Conservation (phyloP, 176 grass and related monocot species). For the Phyllostachys edulis region DNA sequence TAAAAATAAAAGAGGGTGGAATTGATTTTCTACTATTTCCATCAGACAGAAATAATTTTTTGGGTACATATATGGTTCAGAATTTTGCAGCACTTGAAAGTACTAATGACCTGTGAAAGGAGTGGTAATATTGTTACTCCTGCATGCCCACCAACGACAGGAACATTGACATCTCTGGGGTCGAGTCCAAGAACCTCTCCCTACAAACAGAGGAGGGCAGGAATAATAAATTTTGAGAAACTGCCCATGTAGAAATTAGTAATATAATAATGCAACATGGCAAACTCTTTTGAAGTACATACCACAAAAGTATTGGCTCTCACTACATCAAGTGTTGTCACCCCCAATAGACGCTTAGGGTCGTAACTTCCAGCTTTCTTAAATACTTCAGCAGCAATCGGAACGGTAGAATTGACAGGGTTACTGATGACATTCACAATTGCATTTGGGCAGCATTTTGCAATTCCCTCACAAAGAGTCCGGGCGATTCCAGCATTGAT, state of each 20-base stretch:
- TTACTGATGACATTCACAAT: slow-evolving; percentile 95
- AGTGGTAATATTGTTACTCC: slow-evolving; percentile 87
- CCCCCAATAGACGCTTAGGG: slow-evolving; percentile 75
- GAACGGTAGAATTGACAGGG: slow-evolving; percentile 88
- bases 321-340: slow-evolving; percentile 90
- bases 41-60: not conserved
- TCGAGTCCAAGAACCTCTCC: slow-evolving; percentile 82
- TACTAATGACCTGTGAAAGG: slow-evolving; percentile 64
- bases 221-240: slow-evolving; percentile 16
- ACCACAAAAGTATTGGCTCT: slow-evolving; percentile 99
- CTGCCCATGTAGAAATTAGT: not conserved
- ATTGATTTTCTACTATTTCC: not conserved
- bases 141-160: slow-evolving; percentile 85
- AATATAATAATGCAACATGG: not conserved
- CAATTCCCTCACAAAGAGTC: slow-evolving; percentile 76
- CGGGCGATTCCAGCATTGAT: slow-evolving; percentile 92
- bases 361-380: slow-evolving; percentile 82
- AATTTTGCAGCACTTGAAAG: not conserved
- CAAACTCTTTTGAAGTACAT: slow-evolving; percentile 10
- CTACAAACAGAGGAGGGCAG: slow-evolving; percentile 36
- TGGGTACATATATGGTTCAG: not conserved
- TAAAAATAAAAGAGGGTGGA: not conserved
- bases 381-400: slow-evolving; percentile 87
- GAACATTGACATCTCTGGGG: slow-evolving; percentile 77
- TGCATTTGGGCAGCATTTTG: slow-evolving; percentile 77